phyloP scores from a whole-genome alignment of 305 asterid species.

The Petunia hybrid region DNA sequence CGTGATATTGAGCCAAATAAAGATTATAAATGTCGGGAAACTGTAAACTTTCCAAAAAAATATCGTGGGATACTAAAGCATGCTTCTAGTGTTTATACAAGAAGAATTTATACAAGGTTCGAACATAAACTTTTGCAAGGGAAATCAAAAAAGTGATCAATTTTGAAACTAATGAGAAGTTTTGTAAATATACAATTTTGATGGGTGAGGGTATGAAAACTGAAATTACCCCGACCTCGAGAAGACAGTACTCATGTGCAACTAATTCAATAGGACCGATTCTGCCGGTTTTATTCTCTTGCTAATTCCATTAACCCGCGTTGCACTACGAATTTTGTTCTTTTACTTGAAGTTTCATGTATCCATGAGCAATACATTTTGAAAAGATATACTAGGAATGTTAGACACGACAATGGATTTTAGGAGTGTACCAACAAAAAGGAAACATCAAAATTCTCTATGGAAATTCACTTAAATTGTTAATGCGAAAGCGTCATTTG shows the following conservation, averaged over 20 bases:
- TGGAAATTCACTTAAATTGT: background rate
- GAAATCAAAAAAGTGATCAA: background rate
- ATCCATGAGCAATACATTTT: background rate
- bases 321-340: background rate
- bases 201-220: background rate
- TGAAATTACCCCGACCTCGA: background rate
- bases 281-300: background rate
- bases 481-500: background rate
- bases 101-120: no score
- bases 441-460: no score
- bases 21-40: background rate
- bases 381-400: background rate
- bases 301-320: no score
- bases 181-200: background rate
- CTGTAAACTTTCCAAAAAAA: background rate
- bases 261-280: no score
- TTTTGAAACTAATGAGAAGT: background rate
- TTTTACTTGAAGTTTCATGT: background rate
- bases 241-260: no score
- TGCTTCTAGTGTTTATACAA: background rate
- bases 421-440: no score
- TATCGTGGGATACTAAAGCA: background rate
- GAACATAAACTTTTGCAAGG: slow-evolving; percentile 21
- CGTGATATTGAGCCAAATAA: background rate
- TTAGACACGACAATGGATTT: no score